Conservation (phyloP, 106 monocot genomes). For the Allium sativum region DNA sequence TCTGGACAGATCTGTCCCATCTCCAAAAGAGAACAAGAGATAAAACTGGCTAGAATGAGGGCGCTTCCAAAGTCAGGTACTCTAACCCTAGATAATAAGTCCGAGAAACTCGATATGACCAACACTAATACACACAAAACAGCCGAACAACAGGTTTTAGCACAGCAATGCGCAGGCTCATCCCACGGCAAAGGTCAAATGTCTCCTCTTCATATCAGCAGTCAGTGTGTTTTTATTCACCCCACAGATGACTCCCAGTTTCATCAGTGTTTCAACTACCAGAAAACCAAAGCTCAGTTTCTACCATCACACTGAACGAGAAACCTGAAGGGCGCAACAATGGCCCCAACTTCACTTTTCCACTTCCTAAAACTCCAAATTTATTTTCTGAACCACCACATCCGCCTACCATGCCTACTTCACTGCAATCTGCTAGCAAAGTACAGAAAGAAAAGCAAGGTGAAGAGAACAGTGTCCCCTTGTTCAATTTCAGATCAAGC, state of each 20-base stretch:
- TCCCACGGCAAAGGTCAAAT: not conserved
- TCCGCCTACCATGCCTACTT: slow-evolving; percentile 15
- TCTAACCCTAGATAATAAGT: not conserved
- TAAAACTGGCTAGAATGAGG: slow-evolving; percentile 13
- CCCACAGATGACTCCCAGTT: not conserved
- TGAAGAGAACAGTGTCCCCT: slow-evolving; percentile 1
- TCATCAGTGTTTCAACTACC: not conserved
- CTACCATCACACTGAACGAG: not conserved
- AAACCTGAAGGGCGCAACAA: not conserved
- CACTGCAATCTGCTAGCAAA: not conserved
- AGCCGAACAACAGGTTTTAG: not conserved
- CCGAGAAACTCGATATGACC: slow-evolving; percentile 6
- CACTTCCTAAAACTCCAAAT: not conserved
- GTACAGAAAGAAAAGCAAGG: not conserved
- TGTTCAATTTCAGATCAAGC: slow-evolving; percentile 5
- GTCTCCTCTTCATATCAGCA: too few species aligned
- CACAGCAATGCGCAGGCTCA: not conserved
- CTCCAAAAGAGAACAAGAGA: slow-evolving; percentile 26
- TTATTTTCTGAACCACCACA: slow-evolving; percentile 18
- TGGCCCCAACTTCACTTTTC: slow-evolving; percentile 18
- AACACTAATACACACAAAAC: not conserved
- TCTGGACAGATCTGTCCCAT: slow-evolving; percentile 35
- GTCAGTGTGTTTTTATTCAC: not conserved
- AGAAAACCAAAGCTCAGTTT: not conserved
- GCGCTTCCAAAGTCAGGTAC: not conserved